phyloP scores from a whole-genome alignment of 1,284 basidiomycete genomes.

The Tilletia walkeri region DNA sequence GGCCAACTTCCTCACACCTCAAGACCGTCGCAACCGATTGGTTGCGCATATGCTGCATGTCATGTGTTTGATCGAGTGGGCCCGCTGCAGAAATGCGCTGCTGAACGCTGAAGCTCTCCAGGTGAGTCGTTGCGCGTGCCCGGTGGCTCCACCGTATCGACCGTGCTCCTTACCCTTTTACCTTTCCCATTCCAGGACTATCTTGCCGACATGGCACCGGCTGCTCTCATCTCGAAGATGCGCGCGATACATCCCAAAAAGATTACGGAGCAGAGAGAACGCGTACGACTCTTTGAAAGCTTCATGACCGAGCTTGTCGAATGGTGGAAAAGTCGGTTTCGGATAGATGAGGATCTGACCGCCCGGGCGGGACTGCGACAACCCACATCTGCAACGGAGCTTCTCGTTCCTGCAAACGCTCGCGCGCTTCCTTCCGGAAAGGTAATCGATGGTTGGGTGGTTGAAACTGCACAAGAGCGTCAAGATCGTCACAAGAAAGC shows the following conservation, averaged over 20 bases:
- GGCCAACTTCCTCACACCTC: slow-evolving; percentile 38
- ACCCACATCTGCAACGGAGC: slow-evolving; percentile 27
- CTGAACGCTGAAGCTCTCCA: slow-evolving; percentile 79
- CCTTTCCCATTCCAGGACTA: slow-evolving; percentile 13
- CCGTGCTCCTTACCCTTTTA: too few species aligned
- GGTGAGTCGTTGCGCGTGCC: slow-evolving; percentile 57
- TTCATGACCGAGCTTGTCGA: slow-evolving; percentile 47
- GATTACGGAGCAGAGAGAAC: slow-evolving; percentile 46
- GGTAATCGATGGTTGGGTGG: slow-evolving; percentile 50
- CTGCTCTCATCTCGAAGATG: slow-evolving; percentile 43
- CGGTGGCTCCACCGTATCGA: not conserved
- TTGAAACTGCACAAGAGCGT: slow-evolving; percentile 43
- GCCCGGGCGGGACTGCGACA: slow-evolving; percentile 48
- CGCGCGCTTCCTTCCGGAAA: slow-evolving; percentile 26
- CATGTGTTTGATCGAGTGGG: slow-evolving; percentile 72
- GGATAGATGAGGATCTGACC: slow-evolving; percentile 38
- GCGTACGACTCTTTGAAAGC: slow-evolving; percentile 52
- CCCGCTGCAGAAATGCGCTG: slow-evolving; percentile 76
- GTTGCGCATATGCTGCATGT: slow-evolving; percentile 50
- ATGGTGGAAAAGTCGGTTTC: slow-evolving; percentile 49
- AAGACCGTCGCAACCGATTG: slow-evolving; percentile 46
- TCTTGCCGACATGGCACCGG: slow-evolving; percentile 33
- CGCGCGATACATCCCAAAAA: slow-evolving; percentile 48
- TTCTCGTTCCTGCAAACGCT: slow-evolving; percentile 6
- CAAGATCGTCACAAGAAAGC: slow-evolving; percentile 36